Evolutionary conservation across 192 early-diverging fungal species (phyloP), one percentile per base, ranked within the genome.

Genomic region (Diversispora epigaea): DNA sequence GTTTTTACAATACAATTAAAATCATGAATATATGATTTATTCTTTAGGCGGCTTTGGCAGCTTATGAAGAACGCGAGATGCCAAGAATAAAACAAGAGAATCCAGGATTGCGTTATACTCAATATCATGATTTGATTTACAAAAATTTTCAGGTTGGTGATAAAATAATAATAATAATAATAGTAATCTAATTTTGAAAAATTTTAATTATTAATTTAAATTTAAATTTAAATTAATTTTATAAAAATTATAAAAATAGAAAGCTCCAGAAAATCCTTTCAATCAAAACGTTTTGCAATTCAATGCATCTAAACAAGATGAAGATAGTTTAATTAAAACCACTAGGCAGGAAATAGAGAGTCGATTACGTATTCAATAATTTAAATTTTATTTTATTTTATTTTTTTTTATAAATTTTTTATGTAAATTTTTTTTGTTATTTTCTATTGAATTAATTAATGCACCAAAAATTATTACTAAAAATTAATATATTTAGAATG

Each of bases 121-220:
- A 97, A 79, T 79, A 91, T 72, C 85, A 91, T 76, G 90, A 96
- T 65, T 82, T 95, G 62, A 68, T 91, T 50, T 96, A 88, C 86
- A 96, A 96, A 82, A 85, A 89, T 66, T 93, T 87, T 77, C 84
- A 82, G 43, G 61, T 76, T 40, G 52, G 54, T 45, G 0, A 41
- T 46, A n/a, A 19, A 47, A 39, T 52, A 40, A 44, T 60, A 58
- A 32, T 0, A 11, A 32, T 40, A 12, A 3, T 11, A 46, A 40
- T 69, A 44, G 15, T 61, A 58, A 4, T 41, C 15, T 76, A 0
- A 50, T 39, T 57, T 79, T n/a, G 49, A 12, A 69, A 8, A n/a
- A 8, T 43, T 75, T 5, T 19, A 47, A 46, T n/a, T 67, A 40
- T 4, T 7, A 54, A 71, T 0, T 17, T 41, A 22, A 12, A 39